Conservation (phyloP, 1,284 basidiomycete genomes). For the Boletus hoseneyae region DNA sequence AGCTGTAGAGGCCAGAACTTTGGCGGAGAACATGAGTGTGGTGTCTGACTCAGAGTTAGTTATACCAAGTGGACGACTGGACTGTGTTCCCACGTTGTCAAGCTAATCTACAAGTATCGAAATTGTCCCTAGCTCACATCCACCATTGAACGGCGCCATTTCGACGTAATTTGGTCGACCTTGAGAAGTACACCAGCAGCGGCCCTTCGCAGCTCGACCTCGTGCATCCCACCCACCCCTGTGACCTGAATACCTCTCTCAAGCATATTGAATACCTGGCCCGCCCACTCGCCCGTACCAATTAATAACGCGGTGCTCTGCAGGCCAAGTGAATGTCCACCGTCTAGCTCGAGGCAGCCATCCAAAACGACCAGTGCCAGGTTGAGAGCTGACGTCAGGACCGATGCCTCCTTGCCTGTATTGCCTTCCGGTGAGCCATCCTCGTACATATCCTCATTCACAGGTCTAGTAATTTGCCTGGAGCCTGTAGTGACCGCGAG, state of each 20-base stretch:
- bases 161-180: constrained; percentile 70
- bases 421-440: constrained; percentile 25
- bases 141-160: constrained; percentile 75
- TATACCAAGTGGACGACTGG: too few relatives aligned
- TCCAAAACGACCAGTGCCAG: constrained; percentile 77
- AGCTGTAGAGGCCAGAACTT: constrained; percentile 9
- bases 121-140: constrained; percentile 26
- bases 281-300: constrained; percentile 79
- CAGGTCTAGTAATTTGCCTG: constrained; percentile 51
- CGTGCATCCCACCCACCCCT: constrained; percentile 66
- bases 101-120: not conserved
- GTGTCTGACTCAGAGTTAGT: not conserved
- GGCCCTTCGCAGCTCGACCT: constrained; percentile 57
- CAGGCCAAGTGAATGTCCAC: constrained; percentile 69
- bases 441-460: constrained; percentile 43
- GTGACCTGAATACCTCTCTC: constrained; percentile 61
- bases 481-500: constrained; percentile 77
- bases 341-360: constrained; percentile 70
- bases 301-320: constrained; percentile 73
- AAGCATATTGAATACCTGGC: constrained; percentile 59
- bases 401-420: constrained; percentile 56
- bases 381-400: constrained; percentile 74
- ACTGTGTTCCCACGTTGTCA: constrained; percentile 17
- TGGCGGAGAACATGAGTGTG: constrained; percentile 24
- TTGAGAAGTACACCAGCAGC: constrained; percentile 81